Evolutionary conservation across 140 eudicot genomes (phyloP).

Genomic region (Oenanthe javanica): DNA sequence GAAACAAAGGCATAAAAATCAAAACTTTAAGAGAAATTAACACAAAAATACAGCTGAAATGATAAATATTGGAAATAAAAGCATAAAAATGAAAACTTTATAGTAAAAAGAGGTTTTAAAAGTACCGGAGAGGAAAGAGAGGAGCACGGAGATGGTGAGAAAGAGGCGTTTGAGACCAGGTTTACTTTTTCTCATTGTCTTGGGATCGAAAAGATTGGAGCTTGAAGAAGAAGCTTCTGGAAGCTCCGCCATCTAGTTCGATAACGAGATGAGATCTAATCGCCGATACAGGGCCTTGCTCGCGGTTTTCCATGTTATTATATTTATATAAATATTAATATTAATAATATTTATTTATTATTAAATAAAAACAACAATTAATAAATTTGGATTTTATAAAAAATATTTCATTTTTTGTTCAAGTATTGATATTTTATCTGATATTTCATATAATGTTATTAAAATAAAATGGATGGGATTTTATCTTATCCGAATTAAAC

Average conservation of each 20-base stretch:
- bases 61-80: background rate
- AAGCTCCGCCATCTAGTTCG: slow-evolving; percentile 6
- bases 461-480: too few relatives aligned
- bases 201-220: slow-evolving; percentile 33
- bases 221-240: slow-evolving; percentile 34
- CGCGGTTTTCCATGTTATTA: too few relatives aligned
- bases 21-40: background rate
- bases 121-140: slow-evolving; percentile 72
- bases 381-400: too few relatives aligned
- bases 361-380: too few relatives aligned
- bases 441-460: too few relatives aligned
- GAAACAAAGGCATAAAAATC: background rate
- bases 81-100: background rate
- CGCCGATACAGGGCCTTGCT: too few relatives aligned
- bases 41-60: background rate
- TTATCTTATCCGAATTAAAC: too few relatives aligned
- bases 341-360: too few relatives aligned
- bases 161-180: slow-evolving; percentile 81
- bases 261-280: too few relatives aligned
- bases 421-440: too few relatives aligned
- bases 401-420: too few relatives aligned
- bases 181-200: slow-evolving; percentile 60
- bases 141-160: slow-evolving; percentile 55
- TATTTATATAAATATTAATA: too few relatives aligned
- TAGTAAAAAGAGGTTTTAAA: background rate